Percentiles rank a stretch among this genome's conserved stretches.
Conservation (phyloP, 2,329 filamentous ascomycete species). For the Colletotrichum navitas region DNA sequence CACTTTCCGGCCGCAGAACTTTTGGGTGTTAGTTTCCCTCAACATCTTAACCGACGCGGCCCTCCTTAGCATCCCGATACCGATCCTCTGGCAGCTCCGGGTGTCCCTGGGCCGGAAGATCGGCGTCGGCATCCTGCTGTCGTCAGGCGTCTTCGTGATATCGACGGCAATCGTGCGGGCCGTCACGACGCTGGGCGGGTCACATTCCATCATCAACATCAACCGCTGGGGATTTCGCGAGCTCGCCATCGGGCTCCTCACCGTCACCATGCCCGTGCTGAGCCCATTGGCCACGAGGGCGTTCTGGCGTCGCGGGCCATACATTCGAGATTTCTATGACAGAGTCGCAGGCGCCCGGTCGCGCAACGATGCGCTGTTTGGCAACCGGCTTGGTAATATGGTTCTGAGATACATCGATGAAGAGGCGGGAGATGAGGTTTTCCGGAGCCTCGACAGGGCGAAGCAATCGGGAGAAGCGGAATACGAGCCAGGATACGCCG, state of each 20-base stretch:
- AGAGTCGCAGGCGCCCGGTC: background rate
- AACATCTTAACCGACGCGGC: constrained; percentile 47
- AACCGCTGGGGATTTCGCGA: constrained; percentile 43
- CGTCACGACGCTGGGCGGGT: constrained; percentile 42
- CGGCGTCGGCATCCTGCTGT: constrained; percentile 45
- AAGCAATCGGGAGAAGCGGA: constrained; percentile 13
- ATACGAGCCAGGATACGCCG: background rate
- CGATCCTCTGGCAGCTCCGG: constrained; percentile 45
- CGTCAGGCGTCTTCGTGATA: constrained; percentile 47
- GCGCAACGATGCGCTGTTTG: constrained; percentile 24
- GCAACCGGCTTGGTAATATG: constrained; percentile 28
- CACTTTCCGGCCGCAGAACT: constrained; percentile 45
- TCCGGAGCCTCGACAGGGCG: background rate
- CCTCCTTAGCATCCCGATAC: constrained; percentile 46
- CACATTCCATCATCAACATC: constrained; percentile 47
- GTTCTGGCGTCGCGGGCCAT: constrained; percentile 42
- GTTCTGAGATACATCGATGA: constrained; percentile 35
- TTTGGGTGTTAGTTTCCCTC: constrained; percentile 44
- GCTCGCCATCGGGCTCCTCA: constrained; percentile 45
- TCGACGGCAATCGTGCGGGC: constrained; percentile 46
- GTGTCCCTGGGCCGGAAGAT: constrained; percentile 41
- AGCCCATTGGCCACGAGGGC: constrained; percentile 39
- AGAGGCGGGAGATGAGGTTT: background rate
- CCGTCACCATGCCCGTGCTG: constrained; percentile 43
- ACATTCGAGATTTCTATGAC: constrained; percentile 33